Base-by-base conservation (phyloP, 768 basidiomycete species). In the Suillus spraguei region DNA sequence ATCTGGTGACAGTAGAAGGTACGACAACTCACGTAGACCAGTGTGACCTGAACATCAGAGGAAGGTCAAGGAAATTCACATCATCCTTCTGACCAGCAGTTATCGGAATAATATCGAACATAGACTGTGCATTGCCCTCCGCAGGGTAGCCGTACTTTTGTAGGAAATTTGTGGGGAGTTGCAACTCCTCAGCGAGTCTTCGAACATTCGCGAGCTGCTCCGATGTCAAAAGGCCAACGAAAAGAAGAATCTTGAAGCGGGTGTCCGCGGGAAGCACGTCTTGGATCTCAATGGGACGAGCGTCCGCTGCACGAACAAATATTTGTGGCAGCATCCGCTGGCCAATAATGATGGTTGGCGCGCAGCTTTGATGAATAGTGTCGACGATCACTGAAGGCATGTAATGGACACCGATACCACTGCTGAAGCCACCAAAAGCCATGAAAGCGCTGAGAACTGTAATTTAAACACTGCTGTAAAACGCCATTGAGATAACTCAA, bases 351-450 rank as follows among this genome's bases (percentile, higher is more conserved):
- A 82, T 68, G 10, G 70, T 67, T 7, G 61, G 44, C 1, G 82
- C 80, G 20, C 68, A 69, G 11, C 65, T 13, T 50, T 80, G 77
- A 36, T 76, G 62, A 24, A 65, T 68, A 14, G 67, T 52, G 49
- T 77, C 70, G 46, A 79, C 76, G 28, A 82, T 76, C 1, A 68
- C 60, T 38, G 77, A 80, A 2, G 76, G 73, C 0, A 66, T 56
- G 67, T 84, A 84, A 24, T 79, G 76, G 22, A 81, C 77, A 16
- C 80, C 78, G 28, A 77, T 74, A 9, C 75, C 75, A 42, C 74
- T 78, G 3, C 75, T 76, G 60, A 81, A 78, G 55, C 69, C 72
- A 42, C 79, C 79, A 59, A 74, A 78, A 1, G 74, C 73, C 61
- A 76, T 74, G 66, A 77, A 80, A 2, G 71, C 76, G 11, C 80